Evolutionary conservation across 2,329 filamentous ascomycete genomes (phyloP), one percentile per base, ranked within the genome.

Genomic region (Neonectria punicea): DNA sequence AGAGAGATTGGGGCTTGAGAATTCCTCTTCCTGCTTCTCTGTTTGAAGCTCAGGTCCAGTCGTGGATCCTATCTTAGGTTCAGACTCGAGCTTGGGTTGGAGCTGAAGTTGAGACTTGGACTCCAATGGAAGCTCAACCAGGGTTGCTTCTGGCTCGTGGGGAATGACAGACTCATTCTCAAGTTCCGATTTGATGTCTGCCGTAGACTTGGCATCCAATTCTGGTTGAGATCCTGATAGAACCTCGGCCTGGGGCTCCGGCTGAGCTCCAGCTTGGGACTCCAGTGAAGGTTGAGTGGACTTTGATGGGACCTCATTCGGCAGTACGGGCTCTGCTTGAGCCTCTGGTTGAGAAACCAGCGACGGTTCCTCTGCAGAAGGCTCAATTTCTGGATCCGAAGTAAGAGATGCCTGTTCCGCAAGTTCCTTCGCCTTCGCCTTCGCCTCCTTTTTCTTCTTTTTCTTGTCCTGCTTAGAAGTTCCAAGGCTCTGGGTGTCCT

Each of bases 401-500:
- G 46, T 47, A 30, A 16, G 39, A 3, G 18, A 41, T 7, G 34
- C 7, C 34, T 58, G 44, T 18, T 58, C 34, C 18, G 50, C 55
- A 18, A 36, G 22, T 13, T 28, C 46, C 46, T 22, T 18, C 5
- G 16, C 20, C 53, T 22, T 18, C 5, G 16, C 20, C 53, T 61
- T 63, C 39, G 18, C 28, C n/a, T 46, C 50, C 30, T 67, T 68
- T 50, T 72, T 67, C 39, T 67, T 66, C 49, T 67, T 67, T 53
- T 72, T 65, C 50, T 69, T 58, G 43, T 68, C 53, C 51, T 73
- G 68, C 34, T 62, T 66, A 6, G 56, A 57, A 58, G 59, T 22
- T 6, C 41, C 49, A 22, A 58, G 25, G 32, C 28, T 51, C 14
- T 16, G 22, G 4, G 7, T 39, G 30, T 53, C 25, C 6, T 34